Conservation (phyloP, 2,329 filamentous ascomycete species). For the Davidsoniella australis region DNA sequence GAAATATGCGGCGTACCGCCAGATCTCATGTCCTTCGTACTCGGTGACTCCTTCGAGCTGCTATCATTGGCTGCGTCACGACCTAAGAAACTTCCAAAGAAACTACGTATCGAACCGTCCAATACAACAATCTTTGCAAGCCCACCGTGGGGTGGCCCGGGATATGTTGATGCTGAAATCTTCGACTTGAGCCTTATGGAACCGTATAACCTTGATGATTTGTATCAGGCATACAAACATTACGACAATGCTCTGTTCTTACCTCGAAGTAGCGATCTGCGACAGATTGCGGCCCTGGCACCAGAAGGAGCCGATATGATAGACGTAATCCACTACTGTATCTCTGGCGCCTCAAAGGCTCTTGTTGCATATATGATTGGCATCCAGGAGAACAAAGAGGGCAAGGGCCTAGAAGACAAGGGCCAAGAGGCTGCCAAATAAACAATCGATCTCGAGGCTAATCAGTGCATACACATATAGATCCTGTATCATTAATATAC, state of each 20-base stretch:
- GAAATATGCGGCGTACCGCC: constrained; percentile 62
- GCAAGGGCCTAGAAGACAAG: too few relatives aligned
- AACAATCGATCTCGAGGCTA: too few relatives aligned
- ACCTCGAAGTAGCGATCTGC: constrained; percentile 67
- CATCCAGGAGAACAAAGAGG: background rate
- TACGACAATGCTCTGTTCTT: constrained; percentile 60
- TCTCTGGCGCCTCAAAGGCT: constrained; percentile 76
- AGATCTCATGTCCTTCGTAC: constrained; percentile 62
- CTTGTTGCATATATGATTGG: constrained; percentile 44
- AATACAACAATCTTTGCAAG: constrained; percentile 37
- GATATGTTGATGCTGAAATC: constrained; percentile 42
- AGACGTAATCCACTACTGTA: constrained; percentile 77
- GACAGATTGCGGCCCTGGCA: constrained; percentile 51
- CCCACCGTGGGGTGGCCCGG: constrained; percentile 43
- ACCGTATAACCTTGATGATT: constrained; percentile 55
- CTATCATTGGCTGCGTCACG: constrained; percentile 14
- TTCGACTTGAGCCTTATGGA: constrained; percentile 79
- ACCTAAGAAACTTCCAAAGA: constrained; percentile 22
- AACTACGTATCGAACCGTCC: constrained; percentile 25
- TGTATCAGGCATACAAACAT: constrained; percentile 44
- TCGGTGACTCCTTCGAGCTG: constrained; percentile 62
- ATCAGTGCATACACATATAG: too few relatives aligned
- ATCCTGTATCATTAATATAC: too few relatives aligned
- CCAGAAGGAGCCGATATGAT: constrained; percentile 34
- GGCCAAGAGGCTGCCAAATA: too few relatives aligned